Base-by-base conservation (phyloP, 2,329 filamentous ascomycete genomes). In the Rosellinia necatrix region DNA sequence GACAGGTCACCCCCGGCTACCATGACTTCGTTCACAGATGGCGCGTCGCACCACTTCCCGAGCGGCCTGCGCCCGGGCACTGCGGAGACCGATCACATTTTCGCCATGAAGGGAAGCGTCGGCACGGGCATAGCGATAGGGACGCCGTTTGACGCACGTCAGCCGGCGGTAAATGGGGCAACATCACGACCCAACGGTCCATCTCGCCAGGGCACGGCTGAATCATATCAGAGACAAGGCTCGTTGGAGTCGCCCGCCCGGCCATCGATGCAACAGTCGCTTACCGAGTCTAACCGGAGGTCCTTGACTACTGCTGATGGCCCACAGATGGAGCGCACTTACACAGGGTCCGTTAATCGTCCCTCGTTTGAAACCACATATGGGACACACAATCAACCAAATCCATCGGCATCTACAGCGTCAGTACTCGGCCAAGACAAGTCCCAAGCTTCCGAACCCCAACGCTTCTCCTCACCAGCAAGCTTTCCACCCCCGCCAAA, bases 391-490 rank as follows among this genome's bases (percentile, higher is more conserved):
- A 49, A 61, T 25, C 58, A 63, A n/a, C 42, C 60, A 37, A 63
- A 62, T 49, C 53, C 63, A 42, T 37, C 66, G 57, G 41, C 60
- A 10, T 58, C 66, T 35, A 53, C 61, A 38, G 58, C 64, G 47
- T 62, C 70, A 44, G 65, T 64, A 47, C 50, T 64, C 37, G 68
- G 72, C 59, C 60, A 61, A 29, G 63, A 64, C 38, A 70, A 71
- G 44, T 52, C 63, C 17, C 63, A 58, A 54, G 48, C 61, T 49
- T 48, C 68, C 21, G 74, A 72, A 43, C 75, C 79, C 15, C 82
- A 88, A 58, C 79, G 85, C 67, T 85, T 86, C 63, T 88, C 87
- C 4, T 86, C 86, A 2, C 86, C 88, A 8, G 79, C 87, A 47
- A 68, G 83, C 66, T 83, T 85, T 64, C 74, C 76, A 50, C 69